Percentiles rank a stretch among this genome's conserved stretches.
Conservation (phyloP, 2,329 filamentous ascomycete genomes). For the Geosmithia putterillii region DNA sequence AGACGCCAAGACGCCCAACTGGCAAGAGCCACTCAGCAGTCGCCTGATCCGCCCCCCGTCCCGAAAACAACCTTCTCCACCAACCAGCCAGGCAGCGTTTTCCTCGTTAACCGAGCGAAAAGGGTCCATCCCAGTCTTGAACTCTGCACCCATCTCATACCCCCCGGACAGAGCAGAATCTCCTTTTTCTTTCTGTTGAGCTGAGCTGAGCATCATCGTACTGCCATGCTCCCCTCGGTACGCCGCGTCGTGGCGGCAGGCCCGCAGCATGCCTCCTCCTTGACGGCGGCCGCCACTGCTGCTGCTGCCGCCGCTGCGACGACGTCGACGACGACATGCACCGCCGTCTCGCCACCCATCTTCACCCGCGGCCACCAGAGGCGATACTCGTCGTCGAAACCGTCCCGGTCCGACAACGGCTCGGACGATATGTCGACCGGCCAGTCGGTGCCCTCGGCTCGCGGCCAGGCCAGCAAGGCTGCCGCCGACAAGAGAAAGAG, state of each 20-base stretch:
- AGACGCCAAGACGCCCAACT: no score
- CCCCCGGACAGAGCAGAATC: no score
- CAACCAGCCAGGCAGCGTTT: neutral
- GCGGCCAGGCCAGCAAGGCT: conserved; percentile 25
- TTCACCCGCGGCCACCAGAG: conserved; percentile 34
- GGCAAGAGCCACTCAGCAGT: neutral
- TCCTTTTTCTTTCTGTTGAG: no score
- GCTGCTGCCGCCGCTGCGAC: conserved; percentile 20
- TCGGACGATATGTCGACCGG: conserved; percentile 36
- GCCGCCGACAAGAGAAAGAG: conserved; percentile 42
- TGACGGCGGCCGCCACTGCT: conserved; percentile 24
- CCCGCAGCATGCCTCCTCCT: conserved; percentile 27
- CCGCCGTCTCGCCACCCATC: conserved; percentile 6
- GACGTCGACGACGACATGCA: neutral
- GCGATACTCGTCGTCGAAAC: conserved; percentile 49
- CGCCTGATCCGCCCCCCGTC: no score
- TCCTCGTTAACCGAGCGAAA: neutral
- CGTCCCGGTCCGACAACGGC: conserved; percentile 45
- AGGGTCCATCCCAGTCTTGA: no score
- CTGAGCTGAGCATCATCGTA: conserved; percentile 1
- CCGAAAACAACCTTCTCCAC: no score
- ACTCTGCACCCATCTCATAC: no score
- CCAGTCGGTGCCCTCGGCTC: conserved; percentile 31
- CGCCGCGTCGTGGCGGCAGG: conserved; percentile 38
- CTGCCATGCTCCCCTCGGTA: conserved; percentile 43